Evolutionary conservation across 805 yeast species (phyloP).

Genomic region (Candida nanaspora): DNA sequence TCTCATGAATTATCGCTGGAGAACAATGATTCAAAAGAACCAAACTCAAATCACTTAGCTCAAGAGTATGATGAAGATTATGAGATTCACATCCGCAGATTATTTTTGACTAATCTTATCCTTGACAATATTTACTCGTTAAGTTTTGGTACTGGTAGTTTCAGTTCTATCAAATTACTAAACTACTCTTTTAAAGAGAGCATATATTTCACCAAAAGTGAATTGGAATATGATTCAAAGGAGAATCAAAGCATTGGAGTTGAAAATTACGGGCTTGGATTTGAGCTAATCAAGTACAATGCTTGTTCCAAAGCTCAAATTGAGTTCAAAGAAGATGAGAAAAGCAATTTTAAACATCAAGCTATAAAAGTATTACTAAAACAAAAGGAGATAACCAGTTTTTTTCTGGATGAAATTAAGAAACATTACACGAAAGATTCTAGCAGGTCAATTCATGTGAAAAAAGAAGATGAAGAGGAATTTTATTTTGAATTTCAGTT

Average conservation of each 20-base stretch:
- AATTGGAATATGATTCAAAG: background rate
- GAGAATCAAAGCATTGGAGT: background rate
- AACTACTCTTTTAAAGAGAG: constrained; percentile 7
- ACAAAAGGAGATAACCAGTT: background rate
- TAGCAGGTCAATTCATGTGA: background rate
- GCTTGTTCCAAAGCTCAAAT: constrained; percentile 8
- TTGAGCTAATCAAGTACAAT: constrained; percentile 2
- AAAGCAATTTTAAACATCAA: constrained; percentile 8
- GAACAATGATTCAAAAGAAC: background rate
- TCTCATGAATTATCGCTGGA: background rate
- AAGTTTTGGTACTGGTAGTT: constrained; percentile 35
- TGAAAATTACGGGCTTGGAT: constrained; percentile 7
- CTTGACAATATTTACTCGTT: constrained; percentile 48
- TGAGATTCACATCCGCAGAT: constrained; percentile 15
- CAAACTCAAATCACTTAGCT: too few relatives aligned
- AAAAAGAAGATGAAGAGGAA: constrained; percentile 9
- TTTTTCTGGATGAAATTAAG: constrained; percentile 1
- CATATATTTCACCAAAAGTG: background rate
- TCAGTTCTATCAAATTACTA: constrained; percentile 8
- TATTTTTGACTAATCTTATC: constrained; percentile 39
- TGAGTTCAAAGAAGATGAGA: constrained; percentile 12
- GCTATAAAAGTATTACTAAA: constrained; percentile 1
- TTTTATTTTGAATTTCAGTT: constrained; percentile 23
- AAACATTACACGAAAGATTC: constrained; percentile 8
- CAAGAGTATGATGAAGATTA: constrained; percentile 6